A percentile compares a stretch with the other conserved stretches of the same genome.
These are phyloP conservation scores for Teunomyces pallodes DNA, from an alignment of 805 yeast species.

Conservation along the genomic window DNA sequence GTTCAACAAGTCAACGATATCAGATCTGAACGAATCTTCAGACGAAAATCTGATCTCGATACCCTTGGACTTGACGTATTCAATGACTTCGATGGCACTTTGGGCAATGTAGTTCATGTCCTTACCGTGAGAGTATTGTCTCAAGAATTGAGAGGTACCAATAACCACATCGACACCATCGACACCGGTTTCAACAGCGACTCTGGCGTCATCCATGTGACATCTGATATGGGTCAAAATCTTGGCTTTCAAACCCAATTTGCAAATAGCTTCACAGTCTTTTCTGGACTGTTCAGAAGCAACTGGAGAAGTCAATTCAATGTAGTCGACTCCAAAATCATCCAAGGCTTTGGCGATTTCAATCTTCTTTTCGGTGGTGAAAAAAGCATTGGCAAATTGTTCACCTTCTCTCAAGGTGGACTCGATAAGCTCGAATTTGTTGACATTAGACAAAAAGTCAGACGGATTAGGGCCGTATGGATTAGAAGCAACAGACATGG, in stretches of 20 bases:
- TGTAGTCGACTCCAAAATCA: conserved; percentile 61
- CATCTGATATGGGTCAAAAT: conserved; percentile 59
- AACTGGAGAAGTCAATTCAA: conserved; percentile 59
- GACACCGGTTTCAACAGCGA: conserved; percentile 61
- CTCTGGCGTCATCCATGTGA: conserved; percentile 60
- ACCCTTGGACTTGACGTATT: conserved; percentile 59
- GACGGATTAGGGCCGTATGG: conserved; percentile 62
- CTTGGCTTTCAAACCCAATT: conserved; percentile 57
- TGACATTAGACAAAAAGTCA: conserved; percentile 54
- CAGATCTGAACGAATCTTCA: conserved; percentile 61
- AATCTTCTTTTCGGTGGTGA: conserved; percentile 53
- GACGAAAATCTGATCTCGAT: conserved; percentile 57
- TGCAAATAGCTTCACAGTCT: conserved; percentile 60
- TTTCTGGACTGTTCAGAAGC: conserved; percentile 56
- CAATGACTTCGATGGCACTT: conserved; percentile 56
- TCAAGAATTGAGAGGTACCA: conserved; percentile 57
- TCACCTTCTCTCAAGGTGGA: conserved; percentile 64
- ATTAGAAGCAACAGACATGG: conserved; percentile 27
- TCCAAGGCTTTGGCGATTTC: conserved; percentile 60
- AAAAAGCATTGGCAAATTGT: conserved; percentile 62
- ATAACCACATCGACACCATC: conserved; percentile 62
- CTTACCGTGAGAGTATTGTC: conserved; percentile 59
- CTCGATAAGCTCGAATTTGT: conserved; percentile 52
- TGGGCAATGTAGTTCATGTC: conserved; percentile 60
- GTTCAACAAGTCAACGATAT: conserved; percentile 56